Conservation (phyloP, 2,329 filamentous ascomycete species). For the Ophiosphaerella narmari region DNA sequence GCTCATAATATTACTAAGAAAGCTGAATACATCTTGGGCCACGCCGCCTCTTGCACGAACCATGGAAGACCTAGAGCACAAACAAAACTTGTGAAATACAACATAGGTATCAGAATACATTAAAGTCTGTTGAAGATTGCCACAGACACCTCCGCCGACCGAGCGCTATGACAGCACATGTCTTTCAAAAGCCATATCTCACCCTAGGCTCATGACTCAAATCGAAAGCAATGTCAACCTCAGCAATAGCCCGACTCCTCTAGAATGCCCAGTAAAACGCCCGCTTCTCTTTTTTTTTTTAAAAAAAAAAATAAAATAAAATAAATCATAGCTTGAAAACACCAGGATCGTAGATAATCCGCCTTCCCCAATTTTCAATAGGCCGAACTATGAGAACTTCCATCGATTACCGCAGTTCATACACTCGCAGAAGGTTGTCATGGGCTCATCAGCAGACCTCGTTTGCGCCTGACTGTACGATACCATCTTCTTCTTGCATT, state of each 20-base stretch:
- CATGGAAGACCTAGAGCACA: too few relatives aligned
- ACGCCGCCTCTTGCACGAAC: too few relatives aligned
- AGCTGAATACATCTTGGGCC: too few relatives aligned
- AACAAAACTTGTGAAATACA: too few relatives aligned
- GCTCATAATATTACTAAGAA: too few relatives aligned
- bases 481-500: slow-evolving; percentile 92
- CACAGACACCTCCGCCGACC: too few relatives aligned
- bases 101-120: too few relatives aligned
- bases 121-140: too few relatives aligned
- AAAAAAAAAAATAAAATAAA: neutral
- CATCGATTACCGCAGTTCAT: slow-evolving; percentile 57
- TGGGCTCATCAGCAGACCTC: slow-evolving; percentile 89
- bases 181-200: too few relatives aligned
- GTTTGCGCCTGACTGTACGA: slow-evolving; percentile 97
- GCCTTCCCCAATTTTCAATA: neutral
- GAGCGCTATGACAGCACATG: too few relatives aligned
- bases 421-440: slow-evolving; percentile 62
- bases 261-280: slow-evolving; percentile 8
- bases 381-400: slow-evolving; percentile 48
- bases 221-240: neutral
- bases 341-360: slow-evolving; percentile 3
- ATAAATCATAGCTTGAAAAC: neutral
- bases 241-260: slow-evolving; percentile 6
- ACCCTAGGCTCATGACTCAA: too few relatives aligned
- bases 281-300: slow-evolving; percentile 9